Percentiles rank a stretch among this genome's conserved stretches.
Evolutionary conservation across 2,329 filamentous ascomycete species (phyloP).

Genomic region (Aspergillus cejpii): DNA sequence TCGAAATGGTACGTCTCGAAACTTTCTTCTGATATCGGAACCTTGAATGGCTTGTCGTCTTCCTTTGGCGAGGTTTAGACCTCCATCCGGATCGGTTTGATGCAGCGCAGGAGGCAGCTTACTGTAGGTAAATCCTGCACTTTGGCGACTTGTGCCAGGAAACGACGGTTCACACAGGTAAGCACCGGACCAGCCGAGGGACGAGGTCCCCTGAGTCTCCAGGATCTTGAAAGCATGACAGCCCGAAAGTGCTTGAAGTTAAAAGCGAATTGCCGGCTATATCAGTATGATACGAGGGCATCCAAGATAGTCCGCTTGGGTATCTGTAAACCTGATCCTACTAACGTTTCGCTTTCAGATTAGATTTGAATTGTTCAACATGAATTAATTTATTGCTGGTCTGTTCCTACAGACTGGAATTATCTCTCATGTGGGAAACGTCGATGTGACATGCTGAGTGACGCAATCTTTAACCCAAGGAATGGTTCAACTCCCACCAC

Average conservation of each 20-base stretch:
- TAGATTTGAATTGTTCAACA: too few relatives aligned
- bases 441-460: conserved; percentile 2
- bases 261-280: not conserved
- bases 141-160: conserved; percentile 14
- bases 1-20: conserved; percentile 98
- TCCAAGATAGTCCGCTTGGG: too few relatives aligned
- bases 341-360: too few relatives aligned
- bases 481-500: too few relatives aligned
- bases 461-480: conserved; percentile 6
- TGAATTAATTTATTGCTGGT: too few relatives aligned
- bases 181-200: conserved; percentile 1
- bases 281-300: too few relatives aligned
- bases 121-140: conserved; percentile 12
- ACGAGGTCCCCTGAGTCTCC: conserved; percentile 1
- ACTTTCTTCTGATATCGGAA: conserved; percentile 86
- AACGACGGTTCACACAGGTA: conserved; percentile 7
- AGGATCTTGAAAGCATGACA: conserved; percentile 11
- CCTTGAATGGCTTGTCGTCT: conserved; percentile 79
- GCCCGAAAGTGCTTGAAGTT: too few relatives aligned
- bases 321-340: too few relatives aligned
- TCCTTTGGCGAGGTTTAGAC: conserved; percentile 48
- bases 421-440: not conserved
- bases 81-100: too few relatives aligned
- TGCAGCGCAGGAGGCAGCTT: not conserved
- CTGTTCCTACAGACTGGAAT: not conserved